phyloP scores from a whole-genome alignment of 148 eudicot species.

The Rhododendron vialii region DNA sequence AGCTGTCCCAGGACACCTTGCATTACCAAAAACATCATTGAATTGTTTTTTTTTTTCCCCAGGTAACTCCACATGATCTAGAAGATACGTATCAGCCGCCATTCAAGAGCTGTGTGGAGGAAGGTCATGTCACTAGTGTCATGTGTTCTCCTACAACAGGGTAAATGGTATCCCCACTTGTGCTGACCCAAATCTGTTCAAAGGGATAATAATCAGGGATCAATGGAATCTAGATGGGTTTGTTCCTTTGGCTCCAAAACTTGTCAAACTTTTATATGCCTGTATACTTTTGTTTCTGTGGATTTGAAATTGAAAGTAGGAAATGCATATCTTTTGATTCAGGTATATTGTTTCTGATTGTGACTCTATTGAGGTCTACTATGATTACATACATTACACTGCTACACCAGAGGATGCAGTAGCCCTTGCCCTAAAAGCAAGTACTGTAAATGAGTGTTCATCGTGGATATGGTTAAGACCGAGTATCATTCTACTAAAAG shows the following conservation, averaged over 20 bases:
- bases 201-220: constrained; percentile 25
- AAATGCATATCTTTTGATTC: not conserved
- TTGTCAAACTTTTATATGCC: not conserved
- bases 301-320: not conserved
- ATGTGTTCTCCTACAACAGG: constrained; percentile 43
- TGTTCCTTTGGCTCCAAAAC: not conserved
- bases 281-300: not conserved
- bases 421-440: constrained; percentile 39
- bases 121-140: constrained; percentile 39
- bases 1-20: not conserved
- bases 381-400: constrained; percentile 23
- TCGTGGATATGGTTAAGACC: not conserved
- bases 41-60: not conserved
- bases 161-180: constrained; percentile 43
- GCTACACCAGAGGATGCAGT: constrained; percentile 33
- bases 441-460: not conserved
- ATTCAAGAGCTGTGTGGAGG: constrained; percentile 40
- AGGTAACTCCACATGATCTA: constrained; percentile 37
- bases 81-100: constrained; percentile 41
- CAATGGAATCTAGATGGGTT: constrained; percentile 44
- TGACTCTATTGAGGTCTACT: constrained; percentile 34
- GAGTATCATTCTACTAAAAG: not conserved
- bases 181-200: constrained; percentile 31
- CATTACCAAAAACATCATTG: no score
- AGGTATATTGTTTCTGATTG: constrained; percentile 46